Conservation (phyloP, 306 rosid genomes). For the Fragaria ananassa region DNA sequence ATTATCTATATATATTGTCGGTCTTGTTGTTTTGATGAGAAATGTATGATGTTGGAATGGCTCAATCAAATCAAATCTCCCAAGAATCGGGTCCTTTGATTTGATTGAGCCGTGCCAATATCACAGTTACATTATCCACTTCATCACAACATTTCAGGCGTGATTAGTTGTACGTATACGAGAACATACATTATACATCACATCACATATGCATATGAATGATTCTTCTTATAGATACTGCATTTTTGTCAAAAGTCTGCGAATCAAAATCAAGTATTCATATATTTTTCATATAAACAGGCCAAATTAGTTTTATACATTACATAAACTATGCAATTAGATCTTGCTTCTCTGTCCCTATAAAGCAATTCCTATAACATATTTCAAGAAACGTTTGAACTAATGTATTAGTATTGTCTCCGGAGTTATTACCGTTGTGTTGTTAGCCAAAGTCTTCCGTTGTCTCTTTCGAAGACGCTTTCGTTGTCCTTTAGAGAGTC, state of each 20-base stretch:
- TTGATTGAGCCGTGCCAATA: conserved; percentile 97
- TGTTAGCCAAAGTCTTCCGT: neutral
- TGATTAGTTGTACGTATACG: neutral
- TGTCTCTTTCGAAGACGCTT: neutral
- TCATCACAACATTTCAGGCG: neutral
- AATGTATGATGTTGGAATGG: conserved; percentile 60
- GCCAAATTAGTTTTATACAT: neutral
- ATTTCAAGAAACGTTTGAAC: conserved; percentile 19
- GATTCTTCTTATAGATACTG: neutral
- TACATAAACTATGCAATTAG: neutral
- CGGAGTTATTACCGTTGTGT: conserved; percentile 23
- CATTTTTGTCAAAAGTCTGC: neutral
- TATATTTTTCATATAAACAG: neutral
- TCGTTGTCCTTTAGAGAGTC: conserved; percentile 5
- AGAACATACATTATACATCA: neutral
- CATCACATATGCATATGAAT: neutral
- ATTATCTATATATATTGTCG: neutral
- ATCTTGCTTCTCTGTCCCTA: neutral
- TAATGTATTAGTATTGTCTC: conserved; percentile 33
- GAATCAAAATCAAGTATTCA: neutral
- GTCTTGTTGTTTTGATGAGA: conserved; percentile 8
- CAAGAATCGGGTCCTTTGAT: conserved; percentile 51
- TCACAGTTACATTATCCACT: conserved; percentile 26
- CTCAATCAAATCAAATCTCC: conserved; percentile 80
- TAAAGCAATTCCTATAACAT: too few relatives aligned